Evolutionary conservation across 192 early-diverging fungal genomes (phyloP), one percentile per base, ranked within the genome.

Genomic region (Backusella macrospora): DNA sequence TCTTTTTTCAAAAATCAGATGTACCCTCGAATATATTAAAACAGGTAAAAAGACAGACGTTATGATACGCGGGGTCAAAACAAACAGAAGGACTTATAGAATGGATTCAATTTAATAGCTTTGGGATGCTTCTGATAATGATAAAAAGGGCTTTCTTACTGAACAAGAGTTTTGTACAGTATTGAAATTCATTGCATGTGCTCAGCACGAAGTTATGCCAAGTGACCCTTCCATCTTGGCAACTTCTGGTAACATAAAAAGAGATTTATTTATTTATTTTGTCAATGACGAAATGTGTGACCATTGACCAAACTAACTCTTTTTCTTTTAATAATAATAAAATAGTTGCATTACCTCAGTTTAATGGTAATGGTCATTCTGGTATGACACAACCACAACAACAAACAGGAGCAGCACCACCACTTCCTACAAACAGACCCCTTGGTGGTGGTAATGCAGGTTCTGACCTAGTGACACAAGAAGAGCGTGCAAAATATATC

Each of bases 141-240:
- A 94, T 23, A 85, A 89, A 75, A 90, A 92, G 75, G 97, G 96
- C 9, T 88, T 90, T 45, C 79, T 97, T 72, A 91, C 87, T n/a
- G 81, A 87, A 44, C 78, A 84, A n/a, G 91, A 87, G 45, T 98
- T 98, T 81, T 85, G 80, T 69, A 87, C 91, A 21, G 93, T 93
- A 7, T 75, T 97, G 72, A 98, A 97, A 77, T 82, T 96, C 70
- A 96, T 98, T 77, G 92, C 95, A 9, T 83, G 95, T 49, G 92
- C 88, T 21, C 97, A 98, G 78, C 86, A 85, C 52, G 92, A 92
- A 26, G 86, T 90, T 26, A n/a, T 72, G 14, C 38, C 67, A 14
- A 8, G 44, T 68, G 68, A 82, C 83, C 1, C 29, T 34, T 34
- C 86, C 85, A 85, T 43, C 74, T 47, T 68, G 67, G 42, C 44